Evolutionary conservation across 139 green algal genomes (phyloP).

Genomic region (Gonium pectorale): DNA sequence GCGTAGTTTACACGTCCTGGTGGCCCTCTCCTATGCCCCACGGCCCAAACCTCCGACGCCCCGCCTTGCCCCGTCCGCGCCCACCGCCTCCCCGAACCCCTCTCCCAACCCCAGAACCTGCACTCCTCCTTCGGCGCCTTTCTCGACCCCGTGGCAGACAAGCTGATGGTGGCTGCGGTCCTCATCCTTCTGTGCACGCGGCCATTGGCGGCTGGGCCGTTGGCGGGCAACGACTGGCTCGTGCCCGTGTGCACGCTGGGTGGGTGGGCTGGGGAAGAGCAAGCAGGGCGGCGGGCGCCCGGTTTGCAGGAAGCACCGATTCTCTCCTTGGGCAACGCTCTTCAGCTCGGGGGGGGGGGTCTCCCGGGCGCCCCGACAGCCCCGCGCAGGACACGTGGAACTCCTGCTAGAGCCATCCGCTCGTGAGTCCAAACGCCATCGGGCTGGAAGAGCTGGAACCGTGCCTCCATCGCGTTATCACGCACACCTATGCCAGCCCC

Average conservation of each 20-base stretch:
- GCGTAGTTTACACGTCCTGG: too few relatives aligned
- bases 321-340: too few relatives aligned
- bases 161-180: conserved; percentile 93
- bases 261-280: conserved; percentile 33
- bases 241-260: conserved; percentile 71
- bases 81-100: background rate
- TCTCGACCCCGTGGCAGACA: conserved; percentile 98
- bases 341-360: too few relatives aligned
- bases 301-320: background rate
- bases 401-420: too few relatives aligned
- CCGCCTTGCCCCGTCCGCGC: background rate
- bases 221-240: conserved; percentile 83
- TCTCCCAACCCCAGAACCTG: conserved; percentile 60
- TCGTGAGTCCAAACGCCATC: too few relatives aligned
- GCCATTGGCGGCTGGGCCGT: conserved; percentile 68
- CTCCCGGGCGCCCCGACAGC: too few relatives aligned
- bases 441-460: too few relatives aligned
- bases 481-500: too few relatives aligned
- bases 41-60: too few relatives aligned
- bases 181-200: conserved; percentile 86
- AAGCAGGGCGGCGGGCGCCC: background rate
- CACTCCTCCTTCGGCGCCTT: conserved; percentile 94
- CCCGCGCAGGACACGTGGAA: too few relatives aligned
- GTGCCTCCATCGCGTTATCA: too few relatives aligned
- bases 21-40: too few relatives aligned